phyloP scores from a whole-genome alignment of 495 filamentous ascomycete genomes.

The Trichoderma erinaceum region DNA sequence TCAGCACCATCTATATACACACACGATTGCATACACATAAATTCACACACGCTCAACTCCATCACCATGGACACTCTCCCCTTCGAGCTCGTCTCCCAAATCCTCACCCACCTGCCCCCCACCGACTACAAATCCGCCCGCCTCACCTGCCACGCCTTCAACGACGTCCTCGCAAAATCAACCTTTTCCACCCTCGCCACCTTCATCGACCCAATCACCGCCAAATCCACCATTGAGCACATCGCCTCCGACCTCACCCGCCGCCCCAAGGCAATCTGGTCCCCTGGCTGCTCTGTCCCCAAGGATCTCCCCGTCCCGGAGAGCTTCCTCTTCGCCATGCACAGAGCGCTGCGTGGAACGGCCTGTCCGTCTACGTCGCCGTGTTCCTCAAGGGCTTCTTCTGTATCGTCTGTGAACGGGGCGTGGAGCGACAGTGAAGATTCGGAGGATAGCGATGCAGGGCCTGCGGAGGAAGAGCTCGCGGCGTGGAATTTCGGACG shows the following conservation, averaged over 20 bases:
- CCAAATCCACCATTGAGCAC: slow-evolving; percentile 12
- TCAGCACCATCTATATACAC: slow-evolving; percentile 10
- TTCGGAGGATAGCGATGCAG: not conserved
- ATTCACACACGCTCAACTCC: not conserved
- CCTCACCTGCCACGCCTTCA: slow-evolving; percentile 14
- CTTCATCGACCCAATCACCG: slow-evolving; percentile 17
- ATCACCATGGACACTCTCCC: slow-evolving; percentile 17
- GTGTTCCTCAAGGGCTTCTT: not conserved
- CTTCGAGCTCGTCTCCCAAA: slow-evolving; percentile 16
- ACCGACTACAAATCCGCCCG: slow-evolving; percentile 2
- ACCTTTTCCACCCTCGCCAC: slow-evolving; percentile 5
- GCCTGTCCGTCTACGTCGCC: not conserved
- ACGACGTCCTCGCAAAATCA: slow-evolving; percentile 17
- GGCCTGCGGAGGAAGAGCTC: not conserved
- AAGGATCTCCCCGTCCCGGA: not conserved
- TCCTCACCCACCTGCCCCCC: slow-evolving; percentile 11
- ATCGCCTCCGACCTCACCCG: not conserved
- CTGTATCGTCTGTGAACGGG: not conserved
- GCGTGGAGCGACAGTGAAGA: slow-evolving; percentile 2
- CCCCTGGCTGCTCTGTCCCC: slow-evolving; percentile 9
- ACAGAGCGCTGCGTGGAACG: slow-evolving; percentile 2
- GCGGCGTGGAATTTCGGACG: slow-evolving; percentile 7
- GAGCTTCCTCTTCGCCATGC: not conserved
- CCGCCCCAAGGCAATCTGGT: slow-evolving; percentile 14
- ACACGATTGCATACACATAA: not conserved